These are phyloP conservation scores for Barnettozyma botsteinii DNA, from an alignment of 805 yeast species.

Conservation along the genomic window DNA sequence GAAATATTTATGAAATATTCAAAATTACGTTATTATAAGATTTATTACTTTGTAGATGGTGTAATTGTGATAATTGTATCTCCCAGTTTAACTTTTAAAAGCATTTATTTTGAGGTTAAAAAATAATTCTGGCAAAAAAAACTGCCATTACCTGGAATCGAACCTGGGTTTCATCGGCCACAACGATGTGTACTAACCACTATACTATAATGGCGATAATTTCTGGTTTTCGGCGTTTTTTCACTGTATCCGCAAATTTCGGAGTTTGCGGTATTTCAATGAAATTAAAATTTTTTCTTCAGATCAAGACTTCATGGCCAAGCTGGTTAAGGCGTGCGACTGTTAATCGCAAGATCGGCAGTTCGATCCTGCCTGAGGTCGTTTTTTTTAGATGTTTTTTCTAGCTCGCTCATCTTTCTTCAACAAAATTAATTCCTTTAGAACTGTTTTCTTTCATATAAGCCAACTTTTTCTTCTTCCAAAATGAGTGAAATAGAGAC, in stretches of 20 bases:
- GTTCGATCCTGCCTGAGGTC: constrained; percentile 48
- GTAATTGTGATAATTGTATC: no score
- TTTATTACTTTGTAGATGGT: no score
- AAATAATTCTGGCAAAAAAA: no score
- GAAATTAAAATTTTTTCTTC: background rate
- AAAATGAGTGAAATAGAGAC: constrained; percentile 27
- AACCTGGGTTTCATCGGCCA: constrained; percentile 72
- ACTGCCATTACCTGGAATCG: constrained; percentile 68
- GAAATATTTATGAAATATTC: constrained; percentile 14
- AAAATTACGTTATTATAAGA: constrained; percentile 8
- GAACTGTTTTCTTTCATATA: background rate
- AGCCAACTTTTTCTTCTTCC: background rate
- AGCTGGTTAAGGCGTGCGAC: constrained; percentile 43
- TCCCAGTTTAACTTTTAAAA: no score
- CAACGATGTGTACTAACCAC: constrained; percentile 71
- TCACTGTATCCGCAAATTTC: background rate
- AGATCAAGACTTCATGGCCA: constrained; percentile 26
- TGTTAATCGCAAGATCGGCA: constrained; percentile 47
- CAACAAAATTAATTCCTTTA: no score
- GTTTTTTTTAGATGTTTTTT: constrained; percentile 21
- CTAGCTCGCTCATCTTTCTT: no score
- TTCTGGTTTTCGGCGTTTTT: background rate
- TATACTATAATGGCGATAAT: constrained; percentile 48
- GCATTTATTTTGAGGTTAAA: no score
- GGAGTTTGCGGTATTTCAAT: no score